Evolutionary conservation across 2,329 filamentous ascomycete species (phyloP).

Genomic region (Venturia carpophila): DNA sequence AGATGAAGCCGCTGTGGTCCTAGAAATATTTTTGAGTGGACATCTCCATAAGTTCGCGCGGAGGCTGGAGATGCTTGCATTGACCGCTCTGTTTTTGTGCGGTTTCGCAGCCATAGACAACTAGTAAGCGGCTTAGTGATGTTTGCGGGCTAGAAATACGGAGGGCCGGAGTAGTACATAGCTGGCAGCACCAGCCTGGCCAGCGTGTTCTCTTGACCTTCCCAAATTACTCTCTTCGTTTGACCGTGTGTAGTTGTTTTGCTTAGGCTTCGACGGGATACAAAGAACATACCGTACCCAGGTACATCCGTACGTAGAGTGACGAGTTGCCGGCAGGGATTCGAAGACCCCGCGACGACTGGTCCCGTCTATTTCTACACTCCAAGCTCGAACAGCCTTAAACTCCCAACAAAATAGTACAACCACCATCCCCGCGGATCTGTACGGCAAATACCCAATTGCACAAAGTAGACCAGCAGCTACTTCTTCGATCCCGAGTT

Average conservation of each 20-base stretch:
- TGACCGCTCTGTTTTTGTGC: neutral
- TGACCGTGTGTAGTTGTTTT: neutral
- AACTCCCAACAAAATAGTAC: constrained; percentile 6
- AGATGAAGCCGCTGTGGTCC: neutral
- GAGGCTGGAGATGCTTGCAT: constrained; percentile 3
- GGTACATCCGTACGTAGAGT: neutral
- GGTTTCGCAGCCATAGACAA: neutral
- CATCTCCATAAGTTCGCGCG: constrained; percentile 7
- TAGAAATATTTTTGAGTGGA: neutral
- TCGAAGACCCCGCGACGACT: neutral
- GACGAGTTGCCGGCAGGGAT: neutral
- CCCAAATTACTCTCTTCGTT: neutral
- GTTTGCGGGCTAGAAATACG: neutral
- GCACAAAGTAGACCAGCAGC: neutral
- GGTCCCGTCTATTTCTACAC: neutral
- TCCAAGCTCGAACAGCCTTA: neutral
- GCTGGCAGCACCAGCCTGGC: neutral
- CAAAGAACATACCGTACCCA: neutral
- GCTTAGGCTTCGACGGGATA: neutral
- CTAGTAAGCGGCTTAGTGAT: constrained; percentile 11
- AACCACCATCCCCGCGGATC: neutral
- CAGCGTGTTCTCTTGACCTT: neutral
- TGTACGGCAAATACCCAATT: neutral
- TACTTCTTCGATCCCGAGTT: neutral
- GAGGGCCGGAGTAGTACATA: neutral